phyloP scores from a whole-genome alignment of 805 yeast species.

The Kuraishia piskuri region DNA sequence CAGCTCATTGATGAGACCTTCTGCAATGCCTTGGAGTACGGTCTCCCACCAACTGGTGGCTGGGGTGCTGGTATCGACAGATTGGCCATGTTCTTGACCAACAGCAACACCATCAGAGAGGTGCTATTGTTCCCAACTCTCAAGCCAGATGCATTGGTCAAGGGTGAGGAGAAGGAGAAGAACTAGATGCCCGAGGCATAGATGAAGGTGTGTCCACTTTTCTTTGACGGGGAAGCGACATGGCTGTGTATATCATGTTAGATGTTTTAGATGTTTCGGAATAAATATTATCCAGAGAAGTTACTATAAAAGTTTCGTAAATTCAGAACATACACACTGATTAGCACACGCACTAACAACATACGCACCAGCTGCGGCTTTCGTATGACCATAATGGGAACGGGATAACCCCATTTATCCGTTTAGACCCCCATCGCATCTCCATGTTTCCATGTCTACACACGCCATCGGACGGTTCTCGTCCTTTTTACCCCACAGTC shows the following conservation, averaged over 20 bases:
- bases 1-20: slow-evolving; percentile 93
- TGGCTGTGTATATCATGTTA: not conserved
- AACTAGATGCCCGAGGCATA: slow-evolving; percentile 4
- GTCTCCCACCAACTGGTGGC: slow-evolving; percentile 98
- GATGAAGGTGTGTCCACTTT: not conserved
- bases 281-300: no score
- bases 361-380: no score
- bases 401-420: no score
- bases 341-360: no score
- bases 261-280: not conserved
- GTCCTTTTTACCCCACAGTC: not conserved
- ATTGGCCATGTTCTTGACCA: slow-evolving; percentile 94
- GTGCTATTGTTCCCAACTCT: slow-evolving; percentile 96
- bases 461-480: not conserved
- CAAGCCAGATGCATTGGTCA: slow-evolving; percentile 70
- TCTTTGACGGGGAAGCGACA: no score
- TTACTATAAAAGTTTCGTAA: no score
- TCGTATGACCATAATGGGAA: no score
- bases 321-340: no score
- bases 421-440: not conserved
- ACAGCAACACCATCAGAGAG: slow-evolving; percentile 95
- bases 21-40: slow-evolving; percentile 96
- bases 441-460: not conserved
- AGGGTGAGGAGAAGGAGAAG: slow-evolving; percentile 24
- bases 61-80: slow-evolving; percentile 99